Base-by-base conservation (phyloP, 495 filamentous ascomycete species). In the Hypoxylon lenormandii region DNA sequence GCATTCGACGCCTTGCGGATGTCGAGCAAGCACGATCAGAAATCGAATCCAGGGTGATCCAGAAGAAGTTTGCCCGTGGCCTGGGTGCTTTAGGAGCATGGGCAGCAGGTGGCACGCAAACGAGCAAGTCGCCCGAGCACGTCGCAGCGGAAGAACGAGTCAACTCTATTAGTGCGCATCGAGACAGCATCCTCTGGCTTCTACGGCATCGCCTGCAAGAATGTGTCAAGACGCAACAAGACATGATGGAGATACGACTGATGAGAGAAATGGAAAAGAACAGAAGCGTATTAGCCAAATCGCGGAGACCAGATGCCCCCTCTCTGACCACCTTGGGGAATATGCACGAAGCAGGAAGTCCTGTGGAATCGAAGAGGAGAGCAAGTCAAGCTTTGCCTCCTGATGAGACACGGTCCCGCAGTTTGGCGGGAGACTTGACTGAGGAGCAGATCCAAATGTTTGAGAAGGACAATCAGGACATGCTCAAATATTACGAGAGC, bases 401-500 rank as follows among this genome's bases (percentile, higher is more conserved):
- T 26, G 69, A 70, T 15, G 72, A 70, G 43, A 30, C 56, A 16
- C 46, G 49, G 13, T 42, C 59, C 15, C 16, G 46, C 0, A 28
- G 55, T 13, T 86, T 85, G 18, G 84, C 89, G 61, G 79, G 85
- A 28, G 84, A 90, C 61, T 79, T 98, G 63, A 90, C 87, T 16
- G 85, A 86, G 48, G 92, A 97, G 66, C 94, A 98, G 76, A 77
- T 93, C 55, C 94, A 97, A 77, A 83, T 97, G 67, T 97, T 99
- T 79, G 94, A 92, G 38, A 87, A 91, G 78, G 94, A 97, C 77
- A 98, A 99, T 76, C 89, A 92, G 74, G 86, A 91, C 56, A 92
- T 98, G 91, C 79, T 98, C 52, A 90, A 88, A 77, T 91, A 96
- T 78, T 97, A 94, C 76, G 91, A 97, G 77, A 91, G 91, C 77